These are phyloP conservation scores for Coemansia aciculifera DNA, from an alignment of 192 early-diverging fungal genomes.

Conservation along the genomic window DNA sequence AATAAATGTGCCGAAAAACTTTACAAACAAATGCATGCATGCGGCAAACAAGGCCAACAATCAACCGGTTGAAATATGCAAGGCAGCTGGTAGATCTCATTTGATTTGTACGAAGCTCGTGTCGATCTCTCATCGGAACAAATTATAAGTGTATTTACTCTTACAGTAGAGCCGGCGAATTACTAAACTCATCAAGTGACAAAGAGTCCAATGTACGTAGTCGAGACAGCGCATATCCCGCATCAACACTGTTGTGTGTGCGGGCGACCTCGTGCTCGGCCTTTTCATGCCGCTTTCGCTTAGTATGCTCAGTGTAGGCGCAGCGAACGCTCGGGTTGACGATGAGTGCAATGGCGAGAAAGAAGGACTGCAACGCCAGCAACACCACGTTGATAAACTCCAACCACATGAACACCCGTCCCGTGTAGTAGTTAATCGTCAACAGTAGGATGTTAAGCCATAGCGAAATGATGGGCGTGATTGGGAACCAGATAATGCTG, in stretches of 20 bases:
- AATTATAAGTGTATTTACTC: background rate
- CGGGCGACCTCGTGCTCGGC: background rate
- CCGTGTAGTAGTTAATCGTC: slow-evolving; percentile 25
- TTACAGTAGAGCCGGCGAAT: background rate
- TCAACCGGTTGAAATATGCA: background rate
- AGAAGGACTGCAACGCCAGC: slow-evolving; percentile 38
- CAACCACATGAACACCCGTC: slow-evolving; percentile 13
- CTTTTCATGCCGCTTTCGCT: background rate
- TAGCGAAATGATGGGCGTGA: slow-evolving; percentile 37
- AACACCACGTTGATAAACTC: slow-evolving; percentile 34
- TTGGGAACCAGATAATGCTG: slow-evolving; percentile 42
- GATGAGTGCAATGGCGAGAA: slow-evolving; percentile 31
- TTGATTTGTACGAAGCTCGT: background rate
- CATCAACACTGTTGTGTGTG: background rate
- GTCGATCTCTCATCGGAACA: background rate
- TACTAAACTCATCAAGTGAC: background rate
- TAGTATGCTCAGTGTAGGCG: slow-evolving; percentile 4
- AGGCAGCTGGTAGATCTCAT: background rate
- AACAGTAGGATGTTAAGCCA: slow-evolving; percentile 38
- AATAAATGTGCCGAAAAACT: background rate
- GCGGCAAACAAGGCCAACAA: background rate
- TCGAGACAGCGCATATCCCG: slow-evolving; percentile 1
- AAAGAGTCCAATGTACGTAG: background rate
- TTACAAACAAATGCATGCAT: background rate
- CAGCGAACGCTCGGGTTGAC: slow-evolving; percentile 27